Conservation (phyloP, 1,284 basidiomycete genomes). For the Leccinum subspadiceum region DNA sequence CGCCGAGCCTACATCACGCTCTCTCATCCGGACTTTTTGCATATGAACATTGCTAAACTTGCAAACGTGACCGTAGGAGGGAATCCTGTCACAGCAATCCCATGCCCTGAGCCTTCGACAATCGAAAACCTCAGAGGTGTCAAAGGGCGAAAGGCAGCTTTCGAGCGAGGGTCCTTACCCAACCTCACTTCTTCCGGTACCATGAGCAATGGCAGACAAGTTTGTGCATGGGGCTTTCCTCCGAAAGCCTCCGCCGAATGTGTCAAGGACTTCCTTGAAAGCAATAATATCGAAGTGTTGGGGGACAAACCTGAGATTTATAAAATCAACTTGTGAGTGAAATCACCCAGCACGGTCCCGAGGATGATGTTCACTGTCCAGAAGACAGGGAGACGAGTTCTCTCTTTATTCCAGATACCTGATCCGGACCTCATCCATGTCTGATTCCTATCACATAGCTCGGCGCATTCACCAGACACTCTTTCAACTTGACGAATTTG, state of each 20-base stretch:
- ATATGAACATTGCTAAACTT: conserved; percentile 43
- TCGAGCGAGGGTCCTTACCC: conserved; percentile 38
- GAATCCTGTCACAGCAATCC: conserved; percentile 12
- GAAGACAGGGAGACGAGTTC: conserved; percentile 40
- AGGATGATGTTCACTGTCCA: conserved; percentile 7
- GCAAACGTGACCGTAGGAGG: conserved; percentile 45
- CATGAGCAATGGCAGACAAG: conserved; percentile 48
- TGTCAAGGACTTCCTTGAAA: conserved; percentile 43
- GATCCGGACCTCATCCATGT: conserved; percentile 50
- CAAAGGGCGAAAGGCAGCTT: conserved; percentile 42
- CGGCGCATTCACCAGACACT: conserved; percentile 60
- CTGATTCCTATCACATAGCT: conserved; percentile 68
- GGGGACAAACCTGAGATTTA: conserved; percentile 42
- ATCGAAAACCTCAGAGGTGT: conserved; percentile 39
- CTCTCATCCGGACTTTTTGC: conserved; percentile 42
- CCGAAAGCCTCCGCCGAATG: conserved; percentile 38
- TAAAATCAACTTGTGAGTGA: conserved; percentile 51
- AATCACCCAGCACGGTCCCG: neutral
- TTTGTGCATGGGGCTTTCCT: conserved; percentile 62
- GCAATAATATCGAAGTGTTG: conserved; percentile 43
- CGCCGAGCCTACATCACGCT: conserved; percentile 57
- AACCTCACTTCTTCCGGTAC: conserved; percentile 49
- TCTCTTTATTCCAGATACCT: conserved; percentile 49
- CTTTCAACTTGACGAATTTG: conserved; percentile 38
- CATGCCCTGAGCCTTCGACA: conserved; percentile 23